Percentiles rank a stretch among this genome's conserved stretches.
phyloP scores from a whole-genome alignment of 1,284 basidiomycete species.

The Neolentinus lepideus region DNA sequence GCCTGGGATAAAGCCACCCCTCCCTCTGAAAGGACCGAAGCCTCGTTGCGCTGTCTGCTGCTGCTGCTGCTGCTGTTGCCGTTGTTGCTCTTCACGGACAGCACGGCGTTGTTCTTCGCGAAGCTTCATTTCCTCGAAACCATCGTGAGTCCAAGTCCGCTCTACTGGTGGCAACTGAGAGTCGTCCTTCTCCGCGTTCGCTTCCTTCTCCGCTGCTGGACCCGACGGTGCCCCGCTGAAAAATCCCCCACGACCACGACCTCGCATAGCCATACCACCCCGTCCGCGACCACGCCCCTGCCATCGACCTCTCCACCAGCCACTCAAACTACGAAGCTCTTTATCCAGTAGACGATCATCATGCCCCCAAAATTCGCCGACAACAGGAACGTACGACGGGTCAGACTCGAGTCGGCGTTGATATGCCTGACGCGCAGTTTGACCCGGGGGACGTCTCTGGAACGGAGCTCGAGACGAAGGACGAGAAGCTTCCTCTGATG shows the following conservation, averaged over 20 bases:
- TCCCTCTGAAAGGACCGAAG: slow-evolving; percentile 24
- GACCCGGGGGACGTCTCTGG: slow-evolving; percentile 35
- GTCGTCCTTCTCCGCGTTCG: slow-evolving; percentile 19
- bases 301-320: slow-evolving; percentile 79
- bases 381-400: slow-evolving; percentile 79
- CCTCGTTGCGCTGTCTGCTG: slow-evolving; percentile 12
- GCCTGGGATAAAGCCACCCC: slow-evolving; percentile 27
- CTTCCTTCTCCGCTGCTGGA: slow-evolving; percentile 6
- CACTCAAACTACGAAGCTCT: slow-evolving; percentile 66
- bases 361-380: slow-evolving; percentile 89
- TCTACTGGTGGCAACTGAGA: slow-evolving; percentile 46
- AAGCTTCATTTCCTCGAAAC: slow-evolving; percentile 76
- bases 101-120: slow-evolving; percentile 54
- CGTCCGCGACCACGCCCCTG: slow-evolving; percentile 59
- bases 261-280: slow-evolving; percentile 40
- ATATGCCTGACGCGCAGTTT: slow-evolving; percentile 68
- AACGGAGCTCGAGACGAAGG: slow-evolving; percentile 5
- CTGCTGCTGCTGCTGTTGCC: slow-evolving; percentile 16
- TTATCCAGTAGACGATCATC: slow-evolving; percentile 79
- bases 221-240: slow-evolving; percentile 9
- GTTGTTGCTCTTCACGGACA: slow-evolving; percentile 18
- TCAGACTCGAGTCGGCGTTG: slow-evolving; percentile 72
- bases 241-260: slow-evolving; percentile 43
- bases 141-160: slow-evolving; percentile 71
- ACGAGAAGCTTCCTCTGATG: slow-evolving; percentile 14